A percentile compares a stretch with the other conserved stretches of the same genome.
Conservation (phyloP, 2,329 filamentous ascomycete genomes). For the Calonectria leucothoes region DNA sequence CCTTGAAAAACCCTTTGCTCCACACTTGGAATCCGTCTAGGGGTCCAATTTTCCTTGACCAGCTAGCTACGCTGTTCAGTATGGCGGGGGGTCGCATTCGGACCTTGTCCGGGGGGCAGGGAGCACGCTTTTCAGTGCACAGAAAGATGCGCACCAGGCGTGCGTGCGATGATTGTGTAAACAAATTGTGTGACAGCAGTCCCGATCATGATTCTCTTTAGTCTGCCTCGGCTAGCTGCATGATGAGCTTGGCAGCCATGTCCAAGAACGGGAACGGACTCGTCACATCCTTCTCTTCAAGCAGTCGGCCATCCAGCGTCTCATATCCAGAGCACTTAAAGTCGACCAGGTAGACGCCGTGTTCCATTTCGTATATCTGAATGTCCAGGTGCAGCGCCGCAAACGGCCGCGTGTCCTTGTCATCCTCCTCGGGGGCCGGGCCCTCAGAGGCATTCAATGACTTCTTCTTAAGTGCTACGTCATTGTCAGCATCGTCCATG, state of each 20-base stretch:
- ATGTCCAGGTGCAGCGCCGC: constrained; percentile 97
- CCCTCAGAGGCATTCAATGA: constrained; percentile 29
- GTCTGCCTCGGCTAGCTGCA: constrained; percentile 89
- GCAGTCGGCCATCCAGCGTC: constrained; percentile 75
- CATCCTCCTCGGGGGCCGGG: constrained; percentile 53
- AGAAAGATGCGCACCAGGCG: not conserved
- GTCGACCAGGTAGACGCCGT: constrained; percentile 93
- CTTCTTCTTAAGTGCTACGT: constrained; percentile 45
- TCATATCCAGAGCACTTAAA: constrained; percentile 99
- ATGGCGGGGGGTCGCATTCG: constrained; percentile 14
- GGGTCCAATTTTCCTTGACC: constrained; percentile 14
- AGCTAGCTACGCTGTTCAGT: constrained; percentile 21
- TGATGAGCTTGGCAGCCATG: constrained; percentile 90
- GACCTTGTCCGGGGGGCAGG: constrained; percentile 20
- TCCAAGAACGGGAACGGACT: constrained; percentile 97
- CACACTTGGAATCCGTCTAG: constrained; percentile 2
- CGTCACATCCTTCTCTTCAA: constrained; percentile 94
- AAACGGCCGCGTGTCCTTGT: constrained; percentile 63
- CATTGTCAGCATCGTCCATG: constrained; percentile 37
- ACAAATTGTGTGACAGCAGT: constrained; percentile 1
- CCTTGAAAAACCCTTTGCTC: constrained; percentile 18
- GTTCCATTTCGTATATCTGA: constrained; percentile 94
- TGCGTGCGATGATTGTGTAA: constrained; percentile 10
- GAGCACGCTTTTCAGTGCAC: constrained; percentile 1
- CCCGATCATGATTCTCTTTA: constrained; percentile 43